These are phyloP conservation scores for Mortierella sp. DNA, from an alignment of 371 early-diverging fungal genomes.

Conservation along the genomic window DNA sequence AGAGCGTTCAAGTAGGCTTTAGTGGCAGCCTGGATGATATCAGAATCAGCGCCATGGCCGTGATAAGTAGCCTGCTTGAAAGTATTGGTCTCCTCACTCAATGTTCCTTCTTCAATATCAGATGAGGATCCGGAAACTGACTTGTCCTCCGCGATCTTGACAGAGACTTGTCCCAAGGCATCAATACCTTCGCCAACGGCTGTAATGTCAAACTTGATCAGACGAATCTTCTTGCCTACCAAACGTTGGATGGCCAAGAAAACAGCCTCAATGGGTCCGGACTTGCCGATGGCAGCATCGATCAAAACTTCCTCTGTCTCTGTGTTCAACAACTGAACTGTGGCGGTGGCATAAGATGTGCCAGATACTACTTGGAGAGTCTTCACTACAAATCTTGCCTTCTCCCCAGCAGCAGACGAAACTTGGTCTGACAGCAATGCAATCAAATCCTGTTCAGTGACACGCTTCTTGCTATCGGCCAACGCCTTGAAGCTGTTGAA, in stretches of 20 bases:
- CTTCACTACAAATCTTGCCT: constrained; percentile 67
- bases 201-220: constrained; percentile 84
- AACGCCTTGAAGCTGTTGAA: constrained; percentile 91
- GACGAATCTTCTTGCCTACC: constrained; percentile 69
- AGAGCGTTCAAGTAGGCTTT: constrained; percentile 90
- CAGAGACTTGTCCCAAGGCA: constrained; percentile 87
- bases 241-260: constrained; percentile 87
- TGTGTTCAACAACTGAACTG: constrained; percentile 71
- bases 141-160: constrained; percentile 70
- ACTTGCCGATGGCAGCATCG: constrained; percentile 84
- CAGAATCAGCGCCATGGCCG: constrained; percentile 84
- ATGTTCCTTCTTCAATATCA: constrained; percentile 10
- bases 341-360: constrained; percentile 82
- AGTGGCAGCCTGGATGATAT: constrained; percentile 87
- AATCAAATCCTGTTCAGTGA: constrained; percentile 90
- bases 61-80: constrained; percentile 64
- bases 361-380: constrained; percentile 83
- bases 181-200: constrained; percentile 90
- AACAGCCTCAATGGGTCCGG: constrained; percentile 90
- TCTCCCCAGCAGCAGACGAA: constrained; percentile 40
- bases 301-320: constrained; percentile 57
- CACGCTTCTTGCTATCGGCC: constrained; percentile 92
- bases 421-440: constrained; percentile 85
- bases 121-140: background rate
- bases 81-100: constrained; percentile 12